phyloP scores from a whole-genome alignment of 192 early-diverging fungal genomes.

The Coemansia sp. region DNA sequence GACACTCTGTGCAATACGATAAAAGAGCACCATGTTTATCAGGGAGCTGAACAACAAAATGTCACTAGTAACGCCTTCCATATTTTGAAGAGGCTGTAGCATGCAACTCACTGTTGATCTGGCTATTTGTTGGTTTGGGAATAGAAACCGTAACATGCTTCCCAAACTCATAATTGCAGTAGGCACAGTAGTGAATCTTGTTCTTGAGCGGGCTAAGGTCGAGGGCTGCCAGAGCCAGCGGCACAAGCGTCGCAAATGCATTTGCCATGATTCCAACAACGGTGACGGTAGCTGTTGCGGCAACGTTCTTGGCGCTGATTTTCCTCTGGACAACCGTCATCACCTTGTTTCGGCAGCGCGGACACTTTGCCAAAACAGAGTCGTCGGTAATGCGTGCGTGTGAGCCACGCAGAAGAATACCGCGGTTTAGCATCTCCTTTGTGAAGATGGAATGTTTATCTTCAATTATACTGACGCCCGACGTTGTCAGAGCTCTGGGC shows the following conservation, averaged over 20 bases:
- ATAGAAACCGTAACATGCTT: slow-evolving; percentile 48
- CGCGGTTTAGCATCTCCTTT: slow-evolving; percentile 14
- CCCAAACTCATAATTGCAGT: slow-evolving; percentile 48
- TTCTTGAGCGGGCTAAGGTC: slow-evolving; percentile 43
- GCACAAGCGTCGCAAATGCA: slow-evolving; percentile 37
- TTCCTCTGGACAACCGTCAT: slow-evolving; percentile 43
- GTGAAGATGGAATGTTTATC: slow-evolving; percentile 41
- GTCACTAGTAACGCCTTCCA: not conserved
- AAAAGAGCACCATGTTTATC: not conserved
- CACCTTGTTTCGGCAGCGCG: slow-evolving; percentile 27
- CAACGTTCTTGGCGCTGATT: slow-evolving; percentile 42
- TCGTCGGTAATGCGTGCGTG: slow-evolving; percentile 25
- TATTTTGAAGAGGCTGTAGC: not conserved
- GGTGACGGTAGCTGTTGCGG: slow-evolving; percentile 37
- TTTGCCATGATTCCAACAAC: slow-evolving; percentile 40
- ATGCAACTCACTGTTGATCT: not conserved
- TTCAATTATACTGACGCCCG: slow-evolving; percentile 28
- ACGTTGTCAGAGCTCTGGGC: slow-evolving; percentile 10
- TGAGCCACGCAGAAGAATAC: slow-evolving; percentile 28
- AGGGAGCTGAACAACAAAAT: not conserved
- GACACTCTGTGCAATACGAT: not conserved
- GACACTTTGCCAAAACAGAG: slow-evolving; percentile 33
- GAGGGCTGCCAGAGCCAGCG: slow-evolving; percentile 44
- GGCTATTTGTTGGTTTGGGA: slow-evolving; percentile 4
- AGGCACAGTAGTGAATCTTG: slow-evolving; percentile 47